Evolutionary conservation across 352 stramenopile genomes (phyloP).

Genomic region (Phytopythium cucurbitacearum): DNA sequence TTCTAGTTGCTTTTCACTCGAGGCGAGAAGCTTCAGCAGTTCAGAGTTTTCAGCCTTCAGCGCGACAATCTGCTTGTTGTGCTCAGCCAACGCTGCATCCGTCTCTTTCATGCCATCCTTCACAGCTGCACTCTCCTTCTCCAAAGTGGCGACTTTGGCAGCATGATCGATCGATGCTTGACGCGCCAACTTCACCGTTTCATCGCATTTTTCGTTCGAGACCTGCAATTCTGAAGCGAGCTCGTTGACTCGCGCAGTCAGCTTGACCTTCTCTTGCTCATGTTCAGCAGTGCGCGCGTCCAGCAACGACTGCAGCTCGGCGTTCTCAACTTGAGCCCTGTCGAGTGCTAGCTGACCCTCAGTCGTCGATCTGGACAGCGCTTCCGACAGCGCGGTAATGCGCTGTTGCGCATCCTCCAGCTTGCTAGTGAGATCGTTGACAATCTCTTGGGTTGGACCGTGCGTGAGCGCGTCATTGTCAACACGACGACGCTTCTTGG

Average conservation of each 20-base stretch:
- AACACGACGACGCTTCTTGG: conserved; percentile 12
- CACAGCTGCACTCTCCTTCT: conserved; percentile 6
- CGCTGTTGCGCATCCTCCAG: conserved; percentile 16
- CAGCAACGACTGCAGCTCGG: conserved; percentile 15
- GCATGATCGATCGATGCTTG: conserved; percentile 4
- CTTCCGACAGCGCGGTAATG: conserved; percentile 19
- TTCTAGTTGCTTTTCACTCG: conserved; percentile 11
- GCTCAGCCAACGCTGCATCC: conserved; percentile 12
- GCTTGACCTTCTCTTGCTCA: conserved; percentile 16
- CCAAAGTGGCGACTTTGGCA: conserved; percentile 9
- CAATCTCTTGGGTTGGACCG: conserved; percentile 15
- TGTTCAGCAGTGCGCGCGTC: conserved; percentile 16
- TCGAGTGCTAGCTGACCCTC: conserved; percentile 30
- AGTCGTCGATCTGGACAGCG: conserved; percentile 6
- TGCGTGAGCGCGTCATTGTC: conserved; percentile 13
- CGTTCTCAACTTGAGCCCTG: conserved; percentile 25
- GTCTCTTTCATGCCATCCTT: conserved; percentile 12
- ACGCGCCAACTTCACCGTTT: conserved; percentile 15
- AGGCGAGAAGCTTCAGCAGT: conserved; percentile 17
- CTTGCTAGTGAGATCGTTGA: conserved; percentile 8
- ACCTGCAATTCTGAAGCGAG: not conserved
- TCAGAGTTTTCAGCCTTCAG: conserved; percentile 25
- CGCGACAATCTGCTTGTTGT: conserved; percentile 16
- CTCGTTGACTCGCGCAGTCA: conserved; percentile 7
- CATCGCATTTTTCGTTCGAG: conserved; percentile 7